These are phyloP conservation scores for Cardamine chenopodiifolia DNA, from an alignment of 345 rosid genomes.

Conservation along the genomic window DNA sequence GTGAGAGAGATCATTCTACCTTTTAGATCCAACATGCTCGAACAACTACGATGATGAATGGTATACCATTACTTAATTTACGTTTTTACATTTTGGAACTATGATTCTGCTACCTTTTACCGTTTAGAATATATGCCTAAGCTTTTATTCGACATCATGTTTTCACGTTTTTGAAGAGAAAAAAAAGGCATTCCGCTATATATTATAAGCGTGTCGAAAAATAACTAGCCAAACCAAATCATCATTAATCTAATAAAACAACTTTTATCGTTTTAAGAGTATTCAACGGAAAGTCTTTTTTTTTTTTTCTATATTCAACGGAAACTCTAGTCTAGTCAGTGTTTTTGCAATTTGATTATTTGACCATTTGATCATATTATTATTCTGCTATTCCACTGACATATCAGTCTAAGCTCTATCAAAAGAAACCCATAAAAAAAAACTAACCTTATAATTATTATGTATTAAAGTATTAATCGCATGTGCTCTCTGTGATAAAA, in stretches of 20 bases:
- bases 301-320: no score
- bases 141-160: background rate
- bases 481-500: conserved; percentile 14
- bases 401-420: background rate
- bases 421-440: background rate
- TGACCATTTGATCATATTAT: background rate
- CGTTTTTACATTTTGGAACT: background rate
- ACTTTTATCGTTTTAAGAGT: background rate
- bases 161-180: no score
- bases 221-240: background rate
- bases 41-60: background rate
- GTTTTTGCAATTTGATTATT: background rate
- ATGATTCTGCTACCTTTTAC: background rate
- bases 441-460: no score
- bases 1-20: conserved; percentile 37
- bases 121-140: background rate
- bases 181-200: background rate
- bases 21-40: background rate
- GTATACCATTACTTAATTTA: background rate
- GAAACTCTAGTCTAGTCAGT: background rate
- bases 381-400: no score
- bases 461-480: conserved; percentile 1
- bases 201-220: background rate
- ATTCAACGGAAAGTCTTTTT: background rate
- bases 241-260: background rate